Evolutionary conservation across 331 rosid species (phyloP).

Genomic region (Quercus tomentella): DNA sequence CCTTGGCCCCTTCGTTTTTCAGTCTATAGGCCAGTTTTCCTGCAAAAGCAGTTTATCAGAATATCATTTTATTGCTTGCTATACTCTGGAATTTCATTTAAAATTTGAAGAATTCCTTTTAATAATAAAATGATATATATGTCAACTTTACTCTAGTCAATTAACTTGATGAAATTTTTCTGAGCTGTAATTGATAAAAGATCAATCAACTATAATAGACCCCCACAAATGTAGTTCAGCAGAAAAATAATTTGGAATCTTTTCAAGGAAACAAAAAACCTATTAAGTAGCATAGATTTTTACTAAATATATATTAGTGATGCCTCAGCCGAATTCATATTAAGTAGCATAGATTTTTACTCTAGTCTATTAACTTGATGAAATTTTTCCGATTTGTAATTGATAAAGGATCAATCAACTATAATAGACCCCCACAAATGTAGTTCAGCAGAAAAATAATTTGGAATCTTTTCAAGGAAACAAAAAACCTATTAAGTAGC

Average conservation of each 20-base stretch:
- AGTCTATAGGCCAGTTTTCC: conserved; percentile 93
- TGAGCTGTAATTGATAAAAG: background rate
- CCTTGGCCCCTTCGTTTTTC: conserved; percentile 92
- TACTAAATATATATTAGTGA: background rate
- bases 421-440: background rate
- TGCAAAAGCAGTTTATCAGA: conserved; percentile 45
- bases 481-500: background rate
- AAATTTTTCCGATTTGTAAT: background rate
- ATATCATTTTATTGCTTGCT: conserved; percentile 10
- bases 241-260: background rate
- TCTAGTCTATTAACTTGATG: no score
- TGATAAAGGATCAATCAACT: background rate
- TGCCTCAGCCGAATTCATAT: background rate
- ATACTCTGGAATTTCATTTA: background rate
- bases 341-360: no score
- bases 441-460: background rate
- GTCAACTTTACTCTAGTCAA: background rate
- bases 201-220: background rate
- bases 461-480: background rate
- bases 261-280: background rate
- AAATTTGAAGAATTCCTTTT: background rate
- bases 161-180: background rate
- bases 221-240: background rate
- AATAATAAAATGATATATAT: no score
- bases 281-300: background rate